Evolutionary conservation across 192 early-diverging fungal species (phyloP).

Genomic region (Pilaira anomala): DNA sequence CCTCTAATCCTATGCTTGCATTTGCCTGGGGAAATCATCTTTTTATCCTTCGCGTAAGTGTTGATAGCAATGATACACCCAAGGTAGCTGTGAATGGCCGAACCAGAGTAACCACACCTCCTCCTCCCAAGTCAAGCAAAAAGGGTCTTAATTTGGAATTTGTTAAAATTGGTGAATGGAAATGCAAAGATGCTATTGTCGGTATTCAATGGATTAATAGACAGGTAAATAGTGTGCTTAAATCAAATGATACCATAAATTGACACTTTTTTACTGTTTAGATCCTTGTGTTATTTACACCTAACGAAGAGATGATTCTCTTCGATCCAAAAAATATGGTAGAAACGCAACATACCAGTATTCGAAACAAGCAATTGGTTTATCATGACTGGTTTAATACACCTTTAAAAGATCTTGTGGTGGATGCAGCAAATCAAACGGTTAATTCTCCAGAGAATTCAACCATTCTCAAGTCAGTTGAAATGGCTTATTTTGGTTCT

Average conservation of each 20-base stretch:
- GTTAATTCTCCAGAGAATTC: not conserved
- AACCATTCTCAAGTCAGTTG: constrained; percentile 13
- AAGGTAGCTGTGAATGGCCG: not conserved
- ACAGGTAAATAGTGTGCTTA: constrained; percentile 36
- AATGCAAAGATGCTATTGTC: constrained; percentile 51
- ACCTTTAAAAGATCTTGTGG: constrained; percentile 40
- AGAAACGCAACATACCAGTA: constrained; percentile 46
- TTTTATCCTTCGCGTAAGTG: constrained; percentile 45
- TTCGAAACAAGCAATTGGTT: constrained; percentile 47
- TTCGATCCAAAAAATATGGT: constrained; percentile 55
- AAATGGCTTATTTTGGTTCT: constrained; percentile 55
- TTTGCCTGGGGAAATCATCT: constrained; percentile 57
- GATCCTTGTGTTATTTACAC: constrained; percentile 55
- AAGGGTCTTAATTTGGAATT: constrained; percentile 38
- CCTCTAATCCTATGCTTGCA: constrained; percentile 49
- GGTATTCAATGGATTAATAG: constrained; percentile 57
- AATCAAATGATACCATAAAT: not conserved
- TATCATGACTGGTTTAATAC: constrained; percentile 53
- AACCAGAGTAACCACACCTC: not conserved
- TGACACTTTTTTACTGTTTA: constrained; percentile 7
- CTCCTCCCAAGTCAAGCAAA: constrained; percentile 28
- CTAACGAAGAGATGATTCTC: constrained; percentile 55
- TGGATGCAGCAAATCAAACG: not conserved
- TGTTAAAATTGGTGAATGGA: constrained; percentile 50
- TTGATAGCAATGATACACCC: constrained; percentile 1